Conservation (phyloP, 371 early-diverging fungal species). For the Mucor velutinosus region DNA sequence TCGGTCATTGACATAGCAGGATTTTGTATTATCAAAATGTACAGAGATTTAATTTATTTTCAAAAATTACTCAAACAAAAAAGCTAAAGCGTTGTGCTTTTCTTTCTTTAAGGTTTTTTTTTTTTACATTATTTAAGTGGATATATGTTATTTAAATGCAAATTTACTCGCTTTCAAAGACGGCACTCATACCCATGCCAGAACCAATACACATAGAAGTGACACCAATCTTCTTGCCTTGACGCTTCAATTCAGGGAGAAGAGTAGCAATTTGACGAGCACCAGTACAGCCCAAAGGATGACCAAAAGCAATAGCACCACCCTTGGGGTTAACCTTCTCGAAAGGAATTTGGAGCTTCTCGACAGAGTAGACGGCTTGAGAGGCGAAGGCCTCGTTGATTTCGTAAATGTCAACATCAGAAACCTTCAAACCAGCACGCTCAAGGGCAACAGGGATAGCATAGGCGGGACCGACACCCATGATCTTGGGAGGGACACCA, state of each 20-base stretch:
- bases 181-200: conserved; percentile 96
- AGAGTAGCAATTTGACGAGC: conserved; percentile 96
- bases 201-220: conserved; percentile 96
- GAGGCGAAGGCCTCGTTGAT: conserved; percentile 99
- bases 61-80: conserved; percentile 1
- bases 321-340: conserved; percentile 98
- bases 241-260: conserved; percentile 90
- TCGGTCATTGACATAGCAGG: too few species aligned
- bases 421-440: conserved; percentile 77
- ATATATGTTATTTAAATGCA: neutral
- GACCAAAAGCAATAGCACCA: conserved; percentile 82
- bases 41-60: conserved; percentile 2
- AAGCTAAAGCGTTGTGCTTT: neutral
- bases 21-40: neutral
- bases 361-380: conserved; percentile 92
- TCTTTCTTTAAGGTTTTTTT: neutral
- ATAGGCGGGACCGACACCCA: conserved; percentile 96
- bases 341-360: conserved; percentile 81
- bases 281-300: conserved; percentile 88
- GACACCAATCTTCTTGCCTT: conserved; percentile 85
- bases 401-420: conserved; percentile 81
- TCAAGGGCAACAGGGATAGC: conserved; percentile 92
- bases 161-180: conserved; percentile 84
- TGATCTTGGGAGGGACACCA: conserved; percentile 91
- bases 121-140: neutral